Conservation (phyloP, 2,329 filamentous ascomycete species). For the Parafenestella ontariensis region DNA sequence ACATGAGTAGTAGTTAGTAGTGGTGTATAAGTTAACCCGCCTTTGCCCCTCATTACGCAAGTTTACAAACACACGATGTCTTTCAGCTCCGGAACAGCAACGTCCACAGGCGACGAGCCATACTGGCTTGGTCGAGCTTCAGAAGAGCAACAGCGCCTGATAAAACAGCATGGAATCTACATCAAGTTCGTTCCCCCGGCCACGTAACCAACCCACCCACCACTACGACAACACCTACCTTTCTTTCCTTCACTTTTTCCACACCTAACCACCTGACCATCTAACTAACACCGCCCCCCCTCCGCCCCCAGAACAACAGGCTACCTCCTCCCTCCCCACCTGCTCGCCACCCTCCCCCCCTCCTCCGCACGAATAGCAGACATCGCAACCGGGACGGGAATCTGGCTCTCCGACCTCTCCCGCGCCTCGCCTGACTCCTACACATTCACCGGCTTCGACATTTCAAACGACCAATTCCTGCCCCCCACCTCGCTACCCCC, state of each 20-base stretch:
- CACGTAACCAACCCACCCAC: no score
- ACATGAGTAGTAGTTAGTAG: no score
- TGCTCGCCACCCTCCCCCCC: constrained; percentile 22
- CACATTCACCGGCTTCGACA: constrained; percentile 39
- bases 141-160: constrained; percentile 36
- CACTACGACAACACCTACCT: no score
- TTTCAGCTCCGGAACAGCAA: not conserved
- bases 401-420: constrained; percentile 37
- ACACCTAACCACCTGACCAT: no score
- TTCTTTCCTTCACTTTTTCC: no score
- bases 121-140: constrained; percentile 39
- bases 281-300: not conserved
- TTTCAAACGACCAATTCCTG: constrained; percentile 32
- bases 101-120: constrained; percentile 22
- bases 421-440: constrained; percentile 25
- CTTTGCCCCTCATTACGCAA: no score
- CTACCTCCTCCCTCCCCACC: constrained; percentile 35
- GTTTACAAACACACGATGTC: not conserved
- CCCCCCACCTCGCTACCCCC: constrained; percentile 17
- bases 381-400: constrained; percentile 40
- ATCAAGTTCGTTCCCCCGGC: constrained; percentile 34
- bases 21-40: no score
- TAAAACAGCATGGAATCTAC: constrained; percentile 36
- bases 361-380: constrained; percentile 37
- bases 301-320: constrained; percentile 24